Base-by-base conservation (phyloP, 768 basidiomycete genomes). In the Lentinula detonsa region DNA sequence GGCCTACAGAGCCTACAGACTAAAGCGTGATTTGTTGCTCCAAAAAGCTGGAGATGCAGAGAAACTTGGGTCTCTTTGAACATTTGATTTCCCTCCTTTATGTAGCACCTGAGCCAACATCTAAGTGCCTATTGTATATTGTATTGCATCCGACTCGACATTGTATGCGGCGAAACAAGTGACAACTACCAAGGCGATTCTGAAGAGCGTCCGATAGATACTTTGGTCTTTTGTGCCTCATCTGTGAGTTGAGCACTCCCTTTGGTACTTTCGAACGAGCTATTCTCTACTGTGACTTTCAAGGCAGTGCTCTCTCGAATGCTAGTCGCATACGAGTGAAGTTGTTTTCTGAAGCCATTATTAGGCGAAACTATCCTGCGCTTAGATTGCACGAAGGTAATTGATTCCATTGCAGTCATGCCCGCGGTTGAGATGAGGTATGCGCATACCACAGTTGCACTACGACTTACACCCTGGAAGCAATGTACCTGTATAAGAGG, bases 391-490 rank as follows among this genome's bases (percentile, higher is more conserved):
- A 84, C 81, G 61, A 81, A 81, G 31, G 71, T 75, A 65, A 90
- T 78, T 8, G 87, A 80, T 60, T 87, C 81, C 28, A 65, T 57
- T 10, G 82, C 76, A 4, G 70, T 69, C 83, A 88, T 85, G 16
- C 75, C 73, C 31, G 75, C 79, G 9, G 81, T 78, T 16, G 81
- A 79, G 18, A 86, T 72, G 46, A 88, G 74, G 72, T 90, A 92
- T 57, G 88, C 91, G 63, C 86, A 85, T 3, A 91, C 84, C 31
- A 91, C 81, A 4, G 88, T 90, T 0, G 90, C 81, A 46, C 87
- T 89, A 23, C 91, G 81, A 65, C 87, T 89, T 61, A 91, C 80
- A 45, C 91, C 91, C 71, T 85, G 84, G 43, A 85, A 71, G 69
- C 91, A 92, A 70, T 93, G 91, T 11, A 92, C 87, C 88, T 91